Base-by-base conservation (phyloP, 768 basidiomycete genomes). In the Russula abietina region DNA sequence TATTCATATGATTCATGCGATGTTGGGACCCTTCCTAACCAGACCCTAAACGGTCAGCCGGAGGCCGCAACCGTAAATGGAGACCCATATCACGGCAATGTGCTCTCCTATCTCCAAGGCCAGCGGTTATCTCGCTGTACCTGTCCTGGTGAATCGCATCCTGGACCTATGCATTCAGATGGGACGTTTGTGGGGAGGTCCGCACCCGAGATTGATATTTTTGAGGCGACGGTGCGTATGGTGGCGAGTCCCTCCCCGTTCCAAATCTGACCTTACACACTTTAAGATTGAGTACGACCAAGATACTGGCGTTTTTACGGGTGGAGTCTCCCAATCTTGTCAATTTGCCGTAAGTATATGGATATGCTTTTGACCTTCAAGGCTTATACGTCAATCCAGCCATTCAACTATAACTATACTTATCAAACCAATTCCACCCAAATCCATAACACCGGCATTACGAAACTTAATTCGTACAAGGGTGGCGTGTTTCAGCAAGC, bases 21-120 rank as follows among this genome's bases (percentile, higher is more conserved):
- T 71, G 80, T 95, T n/a, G 96, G 96, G n/a, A 94, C 94, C 0
- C 79, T 83, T 19, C 73, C 81, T 9, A 98, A 98, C 72, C 95
- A 98, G 73, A 88, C 91, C 0, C 52, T 83, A 49, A 81, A 87
- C 61, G 86, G 84, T 1, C 71, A 71, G 51, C 94, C 94, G 1
- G 59, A 67, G 12, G 81, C 86, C 4, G 86, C 91, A 7, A 75
- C 80, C 6, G 75, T 75, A 19, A 78, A 80, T 55, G 92, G 92
- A 16, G 88, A 90, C 69, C 69, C 76, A 2, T 68, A 70, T 24
- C 75, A 80, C 52, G 77, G 77, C 57, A 79, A 78, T 49, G 79
- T 77, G 10, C 75, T 98, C 26, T 93, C 91, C 0, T 97, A 80
- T 72, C 87, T 97, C 49, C 90, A 87, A 1, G 96, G 96, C 14